phyloP scores from a whole-genome alignment of 2,329 filamentous ascomycete species.

The Arthrinium phaeospermum region DNA sequence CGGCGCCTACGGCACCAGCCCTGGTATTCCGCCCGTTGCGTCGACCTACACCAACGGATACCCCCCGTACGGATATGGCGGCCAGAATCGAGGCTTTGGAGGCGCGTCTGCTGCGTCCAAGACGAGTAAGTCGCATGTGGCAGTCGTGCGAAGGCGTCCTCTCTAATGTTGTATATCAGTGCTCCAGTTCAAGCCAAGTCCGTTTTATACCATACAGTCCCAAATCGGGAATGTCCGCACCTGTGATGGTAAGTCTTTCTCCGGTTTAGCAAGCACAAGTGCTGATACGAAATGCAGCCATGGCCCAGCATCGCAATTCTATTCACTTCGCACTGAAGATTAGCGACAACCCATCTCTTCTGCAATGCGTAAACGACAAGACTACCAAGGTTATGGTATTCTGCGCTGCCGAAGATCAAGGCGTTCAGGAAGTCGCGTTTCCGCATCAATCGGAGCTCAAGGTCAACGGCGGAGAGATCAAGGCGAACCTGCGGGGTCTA shows the following conservation, averaged over 20 bases:
- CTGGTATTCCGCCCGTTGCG: not conserved
- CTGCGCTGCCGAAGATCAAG: conserved; percentile 70
- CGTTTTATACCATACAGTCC: conserved; percentile 78
- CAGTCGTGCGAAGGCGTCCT: not conserved
- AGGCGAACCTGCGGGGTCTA: conserved; percentile 89
- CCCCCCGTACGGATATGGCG: not conserved
- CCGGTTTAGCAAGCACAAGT: not conserved
- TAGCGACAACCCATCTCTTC: conserved; percentile 58
- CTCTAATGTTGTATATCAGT: conserved; percentile 4
- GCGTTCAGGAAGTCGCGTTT: conserved; percentile 80
- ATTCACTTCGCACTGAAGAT: conserved; percentile 51
- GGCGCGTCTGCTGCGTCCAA: conserved; percentile 1
- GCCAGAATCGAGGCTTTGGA: conserved; percentile 19
- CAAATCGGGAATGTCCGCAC: conserved; percentile 68
- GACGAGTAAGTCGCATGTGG: not conserved
- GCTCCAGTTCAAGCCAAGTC: conserved; percentile 69
- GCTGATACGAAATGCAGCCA: conserved; percentile 48
- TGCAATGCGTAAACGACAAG: conserved; percentile 64
- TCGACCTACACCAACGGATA: not conserved
- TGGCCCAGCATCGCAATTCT: conserved; percentile 59
- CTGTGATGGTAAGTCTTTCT: conserved; percentile 69
- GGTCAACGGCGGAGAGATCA: conserved; percentile 85
- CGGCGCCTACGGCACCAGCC: not conserved
- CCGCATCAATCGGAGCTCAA: conserved; percentile 92
- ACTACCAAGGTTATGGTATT: conserved; percentile 80